A percentile compares a stretch with the other conserved stretches of the same genome.
These are phyloP conservation scores for Pseudogymnoascus verrucosus DNA, from an alignment of 2,329 filamentous ascomycete genomes.

Conservation along the genomic window DNA sequence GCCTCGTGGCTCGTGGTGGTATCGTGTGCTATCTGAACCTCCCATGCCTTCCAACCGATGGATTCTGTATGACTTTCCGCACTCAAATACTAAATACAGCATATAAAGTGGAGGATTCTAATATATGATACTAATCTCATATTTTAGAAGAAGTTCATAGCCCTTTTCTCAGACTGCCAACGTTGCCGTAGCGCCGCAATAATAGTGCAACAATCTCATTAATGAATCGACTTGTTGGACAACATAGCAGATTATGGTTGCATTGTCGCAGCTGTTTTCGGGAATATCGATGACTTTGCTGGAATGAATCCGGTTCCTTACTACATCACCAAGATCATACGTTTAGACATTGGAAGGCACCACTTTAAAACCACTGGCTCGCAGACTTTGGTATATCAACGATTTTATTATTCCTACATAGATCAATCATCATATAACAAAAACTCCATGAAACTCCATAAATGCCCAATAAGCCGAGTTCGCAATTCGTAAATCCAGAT, in stretches of 20 bases:
- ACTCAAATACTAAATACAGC: neutral
- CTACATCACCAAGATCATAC: neutral
- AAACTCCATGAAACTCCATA: neutral
- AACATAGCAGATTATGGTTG: neutral
- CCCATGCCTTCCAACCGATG: neutral
- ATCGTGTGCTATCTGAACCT: neutral
- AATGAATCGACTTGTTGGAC: neutral
- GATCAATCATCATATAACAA: neutral
- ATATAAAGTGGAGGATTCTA: neutral
- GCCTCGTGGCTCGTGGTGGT: neutral
- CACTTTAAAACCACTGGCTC: neutral
- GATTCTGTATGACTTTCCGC: neutral
- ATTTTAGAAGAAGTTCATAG: neutral
- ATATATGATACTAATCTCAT: neutral
- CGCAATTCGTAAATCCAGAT: neutral
- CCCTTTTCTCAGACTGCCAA: neutral
- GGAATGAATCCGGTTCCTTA: neutral
- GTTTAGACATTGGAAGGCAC: neutral
- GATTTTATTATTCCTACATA: constrained; percentile 4
- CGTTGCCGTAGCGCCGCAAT: neutral
- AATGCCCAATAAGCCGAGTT: neutral
- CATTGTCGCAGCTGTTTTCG: neutral
- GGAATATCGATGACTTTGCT: neutral
- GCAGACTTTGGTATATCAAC: neutral
- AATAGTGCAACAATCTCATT: neutral